Evolutionary conservation across 139 green algal species (phyloP).

Genomic region (Tetradesmus obliquus): DNA sequence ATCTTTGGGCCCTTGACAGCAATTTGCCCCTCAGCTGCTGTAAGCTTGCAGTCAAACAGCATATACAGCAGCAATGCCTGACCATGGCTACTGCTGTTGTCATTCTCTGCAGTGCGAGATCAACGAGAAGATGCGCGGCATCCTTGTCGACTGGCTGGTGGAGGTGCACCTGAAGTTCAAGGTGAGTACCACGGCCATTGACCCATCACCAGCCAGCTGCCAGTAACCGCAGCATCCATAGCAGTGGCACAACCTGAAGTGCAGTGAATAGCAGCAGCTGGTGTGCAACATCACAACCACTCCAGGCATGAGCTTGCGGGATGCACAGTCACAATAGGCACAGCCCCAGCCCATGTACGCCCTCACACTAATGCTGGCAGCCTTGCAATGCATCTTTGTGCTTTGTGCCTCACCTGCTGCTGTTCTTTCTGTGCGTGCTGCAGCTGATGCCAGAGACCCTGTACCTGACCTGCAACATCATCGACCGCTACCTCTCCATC

Average conservation of each 20-base stretch:
- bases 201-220: background rate
- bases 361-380: background rate
- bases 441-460: constrained; percentile 95
- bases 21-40: background rate
- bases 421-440: background rate
- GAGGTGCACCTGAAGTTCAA: constrained; percentile 98
- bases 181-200: constrained; percentile 51
- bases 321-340: background rate
- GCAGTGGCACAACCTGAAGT: background rate
- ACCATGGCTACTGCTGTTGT: background rate
- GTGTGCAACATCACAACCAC: background rate
- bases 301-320: background rate
- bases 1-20: background rate
- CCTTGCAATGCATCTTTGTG: background rate
- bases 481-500: constrained; percentile 90
- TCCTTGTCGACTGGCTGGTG: constrained; percentile 96
- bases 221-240: background rate
- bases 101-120: constrained; percentile 71
- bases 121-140: constrained; percentile 90
- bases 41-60: background rate
- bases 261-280: background rate
- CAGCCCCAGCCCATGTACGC: background rate
- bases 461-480: constrained; percentile 90
- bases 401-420: background rate
- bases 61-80: background rate